Percentiles rank a stretch among this genome's conserved stretches.
Evolutionary conservation across 164 flowering plant genomes (phyloP).

Genomic region (Akebia trifoliata): DNA sequence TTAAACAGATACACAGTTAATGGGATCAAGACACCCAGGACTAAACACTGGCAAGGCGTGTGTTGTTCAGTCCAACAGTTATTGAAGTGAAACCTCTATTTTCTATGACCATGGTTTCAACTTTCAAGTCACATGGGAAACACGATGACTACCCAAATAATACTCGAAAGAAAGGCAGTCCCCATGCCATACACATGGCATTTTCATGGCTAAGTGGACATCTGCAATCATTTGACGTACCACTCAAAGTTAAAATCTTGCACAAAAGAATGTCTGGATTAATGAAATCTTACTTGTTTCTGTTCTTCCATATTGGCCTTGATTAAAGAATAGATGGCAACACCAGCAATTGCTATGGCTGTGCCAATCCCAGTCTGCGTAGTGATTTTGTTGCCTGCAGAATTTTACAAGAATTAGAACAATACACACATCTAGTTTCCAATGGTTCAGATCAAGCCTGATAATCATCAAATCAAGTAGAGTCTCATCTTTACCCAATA

Average conservation of each 20-base stretch:
- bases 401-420: slow-evolving; percentile 1
- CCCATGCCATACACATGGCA: neutral
- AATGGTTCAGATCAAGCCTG: neutral
- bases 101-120: too few species aligned
- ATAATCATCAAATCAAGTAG: too few species aligned
- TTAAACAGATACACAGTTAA: too few species aligned
- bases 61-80: too few species aligned
- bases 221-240: neutral
- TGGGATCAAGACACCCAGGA: too few species aligned
- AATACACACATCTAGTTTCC: neutral
- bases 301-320: slow-evolving; percentile 65
- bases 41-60: too few species aligned
- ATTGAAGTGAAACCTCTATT: too few species aligned
- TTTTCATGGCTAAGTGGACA: neutral
- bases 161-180: neutral
- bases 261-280: neutral
- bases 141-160: too few species aligned
- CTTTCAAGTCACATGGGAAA: too few species aligned
- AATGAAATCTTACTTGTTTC: slow-evolving; percentile 38
- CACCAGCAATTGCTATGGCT: slow-evolving; percentile 64
- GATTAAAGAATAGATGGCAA: slow-evolving; percentile 64
- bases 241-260: neutral
- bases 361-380: slow-evolving; percentile 77
- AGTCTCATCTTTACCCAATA: neutral
- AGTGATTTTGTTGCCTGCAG: slow-evolving; percentile 62